These are phyloP conservation scores for Chalciporus sphaerocephalus DNA, from an alignment of 768 basidiomycete genomes.

Conservation along the genomic window DNA sequence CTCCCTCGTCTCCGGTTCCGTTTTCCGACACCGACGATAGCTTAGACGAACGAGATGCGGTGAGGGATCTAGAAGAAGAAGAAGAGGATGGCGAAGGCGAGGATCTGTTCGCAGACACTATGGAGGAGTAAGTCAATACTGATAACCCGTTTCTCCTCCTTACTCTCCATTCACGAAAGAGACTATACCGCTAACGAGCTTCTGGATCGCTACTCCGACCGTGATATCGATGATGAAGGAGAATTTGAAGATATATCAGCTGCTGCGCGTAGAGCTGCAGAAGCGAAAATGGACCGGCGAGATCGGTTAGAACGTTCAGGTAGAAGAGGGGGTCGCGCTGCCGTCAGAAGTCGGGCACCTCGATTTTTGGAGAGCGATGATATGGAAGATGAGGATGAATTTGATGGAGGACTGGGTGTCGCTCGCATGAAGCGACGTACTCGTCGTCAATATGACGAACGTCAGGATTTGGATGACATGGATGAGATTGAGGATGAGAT, in stretches of 20 bases:
- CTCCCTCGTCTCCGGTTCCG: conserved; percentile 76
- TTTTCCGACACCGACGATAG: conserved; percentile 88
- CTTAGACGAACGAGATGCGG: conserved; percentile 63
- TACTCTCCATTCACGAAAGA: conserved; percentile 33
- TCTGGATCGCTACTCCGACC: conserved; percentile 84
- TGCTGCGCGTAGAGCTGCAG: conserved; percentile 73
- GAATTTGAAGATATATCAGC: conserved; percentile 64
- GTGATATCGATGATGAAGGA: conserved; percentile 80
- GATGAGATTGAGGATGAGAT: conserved; percentile 90
- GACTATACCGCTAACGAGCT: conserved; percentile 83
- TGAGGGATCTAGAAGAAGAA: conserved; percentile 62
- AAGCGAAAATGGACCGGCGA: conserved; percentile 81
- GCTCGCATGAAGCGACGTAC: conserved; percentile 76
- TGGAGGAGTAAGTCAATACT: conserved; percentile 57
- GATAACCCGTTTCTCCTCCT: conserved; percentile 5
- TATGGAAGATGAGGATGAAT: conserved; percentile 68
- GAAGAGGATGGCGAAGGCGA: conserved; percentile 83
- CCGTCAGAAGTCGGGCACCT: conserved; percentile 75
- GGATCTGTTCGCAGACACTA: conserved; percentile 82
- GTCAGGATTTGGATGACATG: conserved; percentile 83
- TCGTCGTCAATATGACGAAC: conserved; percentile 91
- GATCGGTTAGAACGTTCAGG: conserved; percentile 72
- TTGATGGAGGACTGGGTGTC: conserved; percentile 61
- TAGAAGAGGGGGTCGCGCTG: conserved; percentile 66
- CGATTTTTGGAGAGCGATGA: conserved; percentile 85